Evolutionary conservation across 352 stramenopile genomes (phyloP), one percentile per base, ranked within the genome.

Genomic region (Phytopythium aichiense): DNA sequence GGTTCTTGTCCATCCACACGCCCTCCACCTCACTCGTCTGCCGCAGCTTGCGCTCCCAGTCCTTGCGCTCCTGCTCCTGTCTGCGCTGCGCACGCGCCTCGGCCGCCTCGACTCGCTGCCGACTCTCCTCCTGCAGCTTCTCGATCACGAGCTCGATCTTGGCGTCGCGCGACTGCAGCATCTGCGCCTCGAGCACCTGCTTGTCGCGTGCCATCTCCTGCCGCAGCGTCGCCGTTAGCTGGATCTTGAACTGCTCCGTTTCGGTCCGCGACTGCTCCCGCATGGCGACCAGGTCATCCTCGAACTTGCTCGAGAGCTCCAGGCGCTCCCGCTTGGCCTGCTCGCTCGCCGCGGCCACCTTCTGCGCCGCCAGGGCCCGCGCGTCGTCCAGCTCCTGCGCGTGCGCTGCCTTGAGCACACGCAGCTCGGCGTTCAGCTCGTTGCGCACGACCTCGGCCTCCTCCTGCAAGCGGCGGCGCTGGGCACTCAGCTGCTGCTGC

Each of bases 1-100:
- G 76, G 61, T 88, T 91, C 72, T 93, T 91, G 42, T 91, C 84
- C 81, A 93, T 91, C 84, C 84, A 93, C n/a, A 89, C 81, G 35
- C 67, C 68, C 25, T 92, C 82, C n/a, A 91, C 82, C 61, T 94
- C 81, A 62, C 71, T 83, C 20, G 81, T 87, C 61, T 90, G 81
- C 65, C 87, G 85, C 60, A 89, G 73, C 59, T 91, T 88, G 54
- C 81, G 78, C 63, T 90, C 79, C 62, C 71, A 86, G 31, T 90
- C 82, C n/a, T 73, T 65, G 48, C 72, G 76, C 64, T 94, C 82
- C 18, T 83, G 61, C 51, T 83, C 79, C 25, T 81, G 77, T 50
- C 82, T 88, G 49, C 71, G 69, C 40, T 73, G 69, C 0, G 69
- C 60, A 12, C 79, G 81, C 4, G 68, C 61, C 55, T 93, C 81